Base-by-base conservation (phyloP, 2,329 filamentous ascomycete species). In the Samsoniella hepiali region DNA sequence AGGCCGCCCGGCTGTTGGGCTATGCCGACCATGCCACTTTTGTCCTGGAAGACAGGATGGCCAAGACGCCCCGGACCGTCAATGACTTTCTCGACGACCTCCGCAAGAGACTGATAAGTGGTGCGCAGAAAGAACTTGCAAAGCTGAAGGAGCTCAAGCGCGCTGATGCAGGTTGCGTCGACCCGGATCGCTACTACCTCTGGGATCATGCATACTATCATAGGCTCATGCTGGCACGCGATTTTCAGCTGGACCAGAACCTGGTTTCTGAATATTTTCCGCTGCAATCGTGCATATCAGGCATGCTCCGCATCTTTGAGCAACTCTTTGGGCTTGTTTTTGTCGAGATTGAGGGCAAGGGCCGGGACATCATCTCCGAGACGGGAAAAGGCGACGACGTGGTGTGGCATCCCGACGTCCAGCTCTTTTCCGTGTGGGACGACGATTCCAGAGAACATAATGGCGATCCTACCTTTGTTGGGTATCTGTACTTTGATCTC, bases 11-110 rank as follows among this genome's bases (percentile, higher is more conserved):
- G 47, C 72, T 86, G 44, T 75, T 86, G 9, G 83, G 83, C 11
- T 86, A 85, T 73, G 76, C 79, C 27, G 82, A 82, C 66, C 82
- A 86, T 69, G 83, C 84, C 11, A 78, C 81, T 58, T 84, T 84
- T 71, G 75, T 78, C 50, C 81, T 86, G 40, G 81, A 84, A 65
- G 81, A 84, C 67, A 85, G 84, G 75, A 86, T 87, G 84, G 83
- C 83, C 7, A 84, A 86, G 75, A 81, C 76, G 2, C 79, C 83
- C 3, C 78, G 83, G 72, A 84, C 79, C 0, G 84, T 86, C 2
- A 75, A 83, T 60, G 77, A 79, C 65, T 85, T 86, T 70, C 75
- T 85, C 6, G 77, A 73, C 9, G 81, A 84, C 66, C 71, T 85
- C 53, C 17, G 32, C 29, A 49, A 3, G 15, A 60, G 29, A 31